These are phyloP conservation scores for Postia placenta DNA, from an alignment of 768 basidiomycete species.

Conservation along the genomic window DNA sequence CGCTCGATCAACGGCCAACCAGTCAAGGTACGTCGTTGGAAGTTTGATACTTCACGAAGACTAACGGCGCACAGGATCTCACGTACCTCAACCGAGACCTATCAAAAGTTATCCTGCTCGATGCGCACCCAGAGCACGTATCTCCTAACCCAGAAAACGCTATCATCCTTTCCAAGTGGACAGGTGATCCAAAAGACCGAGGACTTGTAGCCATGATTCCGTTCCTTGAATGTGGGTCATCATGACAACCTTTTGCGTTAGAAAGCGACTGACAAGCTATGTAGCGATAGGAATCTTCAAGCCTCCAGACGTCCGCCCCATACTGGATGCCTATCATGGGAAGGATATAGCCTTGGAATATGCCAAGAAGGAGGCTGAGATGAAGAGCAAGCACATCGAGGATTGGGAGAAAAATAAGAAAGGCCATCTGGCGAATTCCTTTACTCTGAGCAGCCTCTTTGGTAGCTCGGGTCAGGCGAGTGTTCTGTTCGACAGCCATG, in stretches of 20 bases:
- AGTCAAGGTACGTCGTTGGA: constrained; percentile 58
- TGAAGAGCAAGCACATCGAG: constrained; percentile 69
- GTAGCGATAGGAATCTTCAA: constrained; percentile 91
- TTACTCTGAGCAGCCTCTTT: constrained; percentile 43
- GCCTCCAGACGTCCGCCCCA: constrained; percentile 80
- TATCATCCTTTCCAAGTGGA: constrained; percentile 80
- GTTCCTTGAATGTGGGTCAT: constrained; percentile 79
- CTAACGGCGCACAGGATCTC: constrained; percentile 54
- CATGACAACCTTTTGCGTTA: neutral
- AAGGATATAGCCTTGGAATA: constrained; percentile 89
- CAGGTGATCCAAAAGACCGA: constrained; percentile 65
- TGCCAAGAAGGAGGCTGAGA: constrained; percentile 80
- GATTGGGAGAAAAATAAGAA: constrained; percentile 63
- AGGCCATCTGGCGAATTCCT: constrained; percentile 31
- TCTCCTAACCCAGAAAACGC: constrained; percentile 85
- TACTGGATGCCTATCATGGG: constrained; percentile 77
- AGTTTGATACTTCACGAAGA: neutral
- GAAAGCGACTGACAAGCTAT: neutral
- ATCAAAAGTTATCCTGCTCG: constrained; percentile 82
- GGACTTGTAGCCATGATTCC: constrained; percentile 92
- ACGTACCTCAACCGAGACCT: constrained; percentile 94
- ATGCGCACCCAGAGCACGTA: constrained; percentile 76
- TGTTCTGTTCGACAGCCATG: constrained; percentile 1
- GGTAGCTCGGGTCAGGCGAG: constrained; percentile 27
- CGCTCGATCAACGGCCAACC: constrained; percentile 74